These are phyloP conservation scores for Penicillium verhagenii DNA, from an alignment of 495 filamentous ascomycete genomes.

Conservation along the genomic window DNA sequence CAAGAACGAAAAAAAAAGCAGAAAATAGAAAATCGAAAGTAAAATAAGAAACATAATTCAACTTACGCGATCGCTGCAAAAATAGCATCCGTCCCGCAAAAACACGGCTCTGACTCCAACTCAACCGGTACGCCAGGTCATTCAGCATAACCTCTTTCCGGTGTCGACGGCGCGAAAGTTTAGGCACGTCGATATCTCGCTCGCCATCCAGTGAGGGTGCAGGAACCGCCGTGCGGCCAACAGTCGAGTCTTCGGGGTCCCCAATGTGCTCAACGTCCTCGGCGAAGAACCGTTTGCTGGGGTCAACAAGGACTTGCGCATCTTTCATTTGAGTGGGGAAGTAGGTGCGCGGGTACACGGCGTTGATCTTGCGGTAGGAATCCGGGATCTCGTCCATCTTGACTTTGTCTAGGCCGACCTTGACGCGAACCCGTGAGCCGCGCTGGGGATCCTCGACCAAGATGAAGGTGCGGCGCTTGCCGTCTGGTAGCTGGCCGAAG, in stretches of 20 bases:
- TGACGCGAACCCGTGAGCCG: slow-evolving; percentile 74
- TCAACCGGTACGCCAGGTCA: slow-evolving; percentile 91
- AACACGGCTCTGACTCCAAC: slow-evolving; percentile 87
- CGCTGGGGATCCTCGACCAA: slow-evolving; percentile 86
- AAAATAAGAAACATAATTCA: slow-evolving; percentile 1
- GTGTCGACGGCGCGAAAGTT: slow-evolving; percentile 61
- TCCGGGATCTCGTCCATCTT: slow-evolving; percentile 93
- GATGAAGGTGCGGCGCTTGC: slow-evolving; percentile 93
- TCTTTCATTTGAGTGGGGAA: slow-evolving; percentile 85
- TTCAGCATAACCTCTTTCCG: slow-evolving; percentile 83
- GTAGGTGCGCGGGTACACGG: slow-evolving; percentile 86
- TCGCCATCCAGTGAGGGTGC: slow-evolving; percentile 78
- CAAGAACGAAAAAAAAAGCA: slow-evolving; percentile 4
- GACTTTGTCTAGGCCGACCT: slow-evolving; percentile 82
- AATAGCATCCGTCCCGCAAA: slow-evolving; percentile 85
- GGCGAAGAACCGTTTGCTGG: slow-evolving; percentile 64
- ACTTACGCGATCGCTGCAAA: slow-evolving; percentile 89
- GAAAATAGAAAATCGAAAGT: neutral
- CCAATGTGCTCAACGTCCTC: slow-evolving; percentile 56
- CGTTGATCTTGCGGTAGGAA: slow-evolving; percentile 82
- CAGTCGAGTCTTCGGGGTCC: slow-evolving; percentile 50
- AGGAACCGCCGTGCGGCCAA: slow-evolving; percentile 59
- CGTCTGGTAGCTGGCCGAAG: slow-evolving; percentile 81
- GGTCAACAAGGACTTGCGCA: slow-evolving; percentile 61
- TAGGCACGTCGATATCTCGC: slow-evolving; percentile 68